phyloP scores from a whole-genome alignment of 2,329 filamentous ascomycete species.

The Ascomycota sp. region DNA sequence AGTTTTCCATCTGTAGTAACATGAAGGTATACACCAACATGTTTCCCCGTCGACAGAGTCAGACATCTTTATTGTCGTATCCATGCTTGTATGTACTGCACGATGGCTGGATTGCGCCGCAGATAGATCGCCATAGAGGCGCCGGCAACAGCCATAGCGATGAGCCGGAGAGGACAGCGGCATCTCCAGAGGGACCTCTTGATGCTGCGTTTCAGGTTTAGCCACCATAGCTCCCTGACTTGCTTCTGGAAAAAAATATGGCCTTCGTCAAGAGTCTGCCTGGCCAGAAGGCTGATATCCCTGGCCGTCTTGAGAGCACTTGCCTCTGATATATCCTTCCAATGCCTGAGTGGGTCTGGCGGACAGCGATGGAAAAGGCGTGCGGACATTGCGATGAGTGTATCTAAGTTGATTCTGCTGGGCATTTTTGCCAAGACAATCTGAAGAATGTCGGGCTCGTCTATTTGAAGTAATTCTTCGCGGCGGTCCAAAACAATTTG shows the following conservation, averaged over 20 bases:
- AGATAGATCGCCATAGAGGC: slow-evolving; percentile 50
- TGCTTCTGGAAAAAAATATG: slow-evolving; percentile 49
- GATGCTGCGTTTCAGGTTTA: slow-evolving; percentile 24
- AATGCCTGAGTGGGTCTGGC: slow-evolving; percentile 50
- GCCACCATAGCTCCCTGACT: slow-evolving; percentile 46
- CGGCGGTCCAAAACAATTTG: slow-evolving; percentile 67
- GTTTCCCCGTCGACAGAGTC: too few relatives aligned
- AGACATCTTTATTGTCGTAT: neutral
- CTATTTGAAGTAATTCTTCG: slow-evolving; percentile 71
- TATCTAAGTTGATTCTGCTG: slow-evolving; percentile 58
- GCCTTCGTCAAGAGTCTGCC: slow-evolving; percentile 45
- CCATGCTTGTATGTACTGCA: slow-evolving; percentile 8
- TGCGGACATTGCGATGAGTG: slow-evolving; percentile 46
- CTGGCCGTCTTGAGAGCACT: slow-evolving; percentile 77
- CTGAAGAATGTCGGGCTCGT: slow-evolving; percentile 86
- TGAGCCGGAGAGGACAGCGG: slow-evolving; percentile 38
- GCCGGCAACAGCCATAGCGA: slow-evolving; percentile 45
- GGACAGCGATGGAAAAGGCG: slow-evolving; percentile 45
- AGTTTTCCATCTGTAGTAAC: too few relatives aligned
- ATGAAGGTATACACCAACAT: too few relatives aligned
- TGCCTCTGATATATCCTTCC: slow-evolving; percentile 48
- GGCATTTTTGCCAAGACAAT: slow-evolving; percentile 75
- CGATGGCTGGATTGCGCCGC: slow-evolving; percentile 22
- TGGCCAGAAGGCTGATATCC: slow-evolving; percentile 23
- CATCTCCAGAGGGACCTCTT: slow-evolving; percentile 35